Evolutionary conservation across 1,284 basidiomycete species (phyloP).

Genomic region (Earliella scabrosa): DNA sequence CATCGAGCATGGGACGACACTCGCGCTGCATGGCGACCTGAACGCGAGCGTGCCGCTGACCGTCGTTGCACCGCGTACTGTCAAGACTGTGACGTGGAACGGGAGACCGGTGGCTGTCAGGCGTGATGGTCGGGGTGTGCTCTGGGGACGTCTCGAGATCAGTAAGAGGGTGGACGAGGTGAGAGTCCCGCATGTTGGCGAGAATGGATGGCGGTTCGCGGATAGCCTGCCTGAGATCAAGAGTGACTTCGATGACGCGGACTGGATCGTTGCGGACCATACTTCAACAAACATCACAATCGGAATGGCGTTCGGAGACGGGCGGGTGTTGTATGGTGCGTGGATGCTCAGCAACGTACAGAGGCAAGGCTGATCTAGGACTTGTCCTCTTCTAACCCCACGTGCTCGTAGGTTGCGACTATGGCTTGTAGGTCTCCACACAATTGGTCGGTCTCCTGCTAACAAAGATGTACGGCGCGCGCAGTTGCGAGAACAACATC

Average conservation of each 20-base stretch:
- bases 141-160: constrained; percentile 30
- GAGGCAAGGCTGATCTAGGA: background rate
- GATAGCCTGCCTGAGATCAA: constrained; percentile 75
- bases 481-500: constrained; percentile 77
- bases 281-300: constrained; percentile 74
- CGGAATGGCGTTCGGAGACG: constrained; percentile 73
- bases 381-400: no score
- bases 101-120: constrained; percentile 49
- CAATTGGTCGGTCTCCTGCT: no score
- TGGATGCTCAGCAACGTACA: background rate
- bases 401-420: constrained; percentile 72
- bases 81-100: constrained; percentile 72
- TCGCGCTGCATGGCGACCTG: constrained; percentile 53
- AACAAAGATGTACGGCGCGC: no score
- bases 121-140: constrained; percentile 12
- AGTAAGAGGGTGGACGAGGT: constrained; percentile 24
- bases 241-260: constrained; percentile 56
- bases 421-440: constrained; percentile 64
- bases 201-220: constrained; percentile 67
- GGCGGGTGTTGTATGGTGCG: constrained; percentile 64
- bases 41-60: constrained; percentile 45
- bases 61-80: constrained; percentile 54
- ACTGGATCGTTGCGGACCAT: constrained; percentile 70
- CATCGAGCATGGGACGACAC: constrained; percentile 39
- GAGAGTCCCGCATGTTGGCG: constrained; percentile 45